Evolutionary conservation across 1,284 basidiomycete species (phyloP), one percentile per base, ranked within the genome.

Genomic region (Rhizoctonia solani): DNA sequence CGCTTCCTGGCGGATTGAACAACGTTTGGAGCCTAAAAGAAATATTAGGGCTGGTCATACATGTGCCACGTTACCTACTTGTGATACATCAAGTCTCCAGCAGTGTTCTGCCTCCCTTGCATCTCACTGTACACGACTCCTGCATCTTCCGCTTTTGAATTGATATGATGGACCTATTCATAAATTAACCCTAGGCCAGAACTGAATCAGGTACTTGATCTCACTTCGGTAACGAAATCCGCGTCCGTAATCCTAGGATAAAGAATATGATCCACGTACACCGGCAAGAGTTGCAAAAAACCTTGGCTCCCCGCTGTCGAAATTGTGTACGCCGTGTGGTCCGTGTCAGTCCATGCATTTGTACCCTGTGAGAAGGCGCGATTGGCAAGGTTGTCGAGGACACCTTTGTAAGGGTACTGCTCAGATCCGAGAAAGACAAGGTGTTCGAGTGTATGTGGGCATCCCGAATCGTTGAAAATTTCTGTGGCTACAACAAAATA

Each of bases 91-190:
- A 98, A 81, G 79, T 98, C 94, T 13, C 86, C 88, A 0, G 91
- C 86, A 3, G 91, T 93, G 74, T 98, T 98, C 79, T 99, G 91
- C 54, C 96, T 85, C 0, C 94, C 97, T 80, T 99, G 96, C 97
- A 99, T 99, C 79, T 96, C 92, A 73, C 90, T 93, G 77, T 95
- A 98, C 29, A 99, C 97, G 1, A 99, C 97, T 52, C 97, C 97
- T 9, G 93, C 92, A 75, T 99, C 88, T 74, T 96, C 87, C 3
- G 93, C 96, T 74, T 92, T 87, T 9, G 85, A 84, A 76, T 98
- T 92, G 73, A 98, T 87, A 77, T 98, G 95, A 76, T 95, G 92
- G 16, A 95, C 91, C 89, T 92, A 19, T 1, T n/a, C 1, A 14
- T 9, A 44, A 47, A 21, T 21, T 46, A 32, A 68, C 47, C 63